phyloP scores from a whole-genome alignment of 1,284 basidiomycete genomes.

The Coniferiporia sulphurascens region DNA sequence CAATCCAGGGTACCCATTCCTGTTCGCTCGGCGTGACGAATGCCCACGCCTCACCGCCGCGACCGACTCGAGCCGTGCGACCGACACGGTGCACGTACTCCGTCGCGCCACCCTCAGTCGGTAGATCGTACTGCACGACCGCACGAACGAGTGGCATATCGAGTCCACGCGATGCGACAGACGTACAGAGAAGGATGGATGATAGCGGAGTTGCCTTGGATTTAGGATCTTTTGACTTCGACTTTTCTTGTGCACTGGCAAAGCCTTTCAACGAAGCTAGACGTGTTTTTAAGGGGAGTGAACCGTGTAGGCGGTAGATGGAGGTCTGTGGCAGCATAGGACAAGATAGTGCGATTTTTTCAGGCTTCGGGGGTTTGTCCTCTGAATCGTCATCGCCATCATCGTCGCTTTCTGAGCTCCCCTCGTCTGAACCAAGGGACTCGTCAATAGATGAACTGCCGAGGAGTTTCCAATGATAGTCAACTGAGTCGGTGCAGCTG shows the following conservation, averaged over 20 bases:
- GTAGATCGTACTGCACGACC: slow-evolving; percentile 95
- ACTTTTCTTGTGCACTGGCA: slow-evolving; percentile 38
- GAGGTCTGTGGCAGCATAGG: slow-evolving; percentile 77
- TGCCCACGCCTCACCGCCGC: slow-evolving; percentile 85
- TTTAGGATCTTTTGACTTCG: slow-evolving; percentile 25
- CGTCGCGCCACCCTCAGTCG: slow-evolving; percentile 93
- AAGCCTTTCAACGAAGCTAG: slow-evolving; percentile 82
- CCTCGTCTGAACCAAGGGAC: slow-evolving; percentile 28
- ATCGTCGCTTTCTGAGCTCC: slow-evolving; percentile 27
- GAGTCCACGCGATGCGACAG: slow-evolving; percentile 96
- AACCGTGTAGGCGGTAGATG: slow-evolving; percentile 93
- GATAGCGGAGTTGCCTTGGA: slow-evolving; percentile 30
- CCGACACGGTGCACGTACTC: slow-evolving; percentile 98
- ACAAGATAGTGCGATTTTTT: slow-evolving; percentile 57
- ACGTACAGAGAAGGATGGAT: slow-evolving; percentile 90
- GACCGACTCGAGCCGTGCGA: slow-evolving; percentile 93
- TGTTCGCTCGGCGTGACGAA: slow-evolving; percentile 84
- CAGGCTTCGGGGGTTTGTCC: slow-evolving; percentile 26
- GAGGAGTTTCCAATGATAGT: slow-evolving; percentile 93
- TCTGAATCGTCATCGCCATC: slow-evolving; percentile 24
- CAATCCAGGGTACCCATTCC: slow-evolving; percentile 87
- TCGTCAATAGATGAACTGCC: slow-evolving; percentile 73
- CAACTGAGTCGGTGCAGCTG: slow-evolving; percentile 95
- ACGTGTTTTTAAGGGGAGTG: slow-evolving; percentile 79
- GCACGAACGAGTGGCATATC: slow-evolving; percentile 93